A percentile compares a stretch with the other conserved stretches of the same genome.
Evolutionary conservation across 345 rosid genomes (phyloP).

Genomic region (Iberis pinnata): DNA sequence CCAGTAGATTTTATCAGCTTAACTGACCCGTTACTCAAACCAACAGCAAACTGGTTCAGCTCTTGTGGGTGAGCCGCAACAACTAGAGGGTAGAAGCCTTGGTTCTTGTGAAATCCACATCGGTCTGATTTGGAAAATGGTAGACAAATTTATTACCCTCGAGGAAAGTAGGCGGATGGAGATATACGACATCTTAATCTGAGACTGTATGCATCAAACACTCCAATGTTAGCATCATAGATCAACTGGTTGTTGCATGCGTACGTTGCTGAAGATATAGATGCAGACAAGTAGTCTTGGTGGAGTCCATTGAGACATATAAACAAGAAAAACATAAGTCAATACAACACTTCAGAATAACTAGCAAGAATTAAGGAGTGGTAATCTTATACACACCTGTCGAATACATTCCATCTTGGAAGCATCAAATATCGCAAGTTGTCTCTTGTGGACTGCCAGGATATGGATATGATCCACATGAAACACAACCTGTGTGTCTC

Average conservation of each 20-base stretch:
- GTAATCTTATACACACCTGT: conserved; percentile 40
- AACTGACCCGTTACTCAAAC: conserved; percentile 16
- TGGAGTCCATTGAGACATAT: conserved; percentile 61
- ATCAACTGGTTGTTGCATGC: conserved; percentile 77
- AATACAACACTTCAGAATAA: not conserved
- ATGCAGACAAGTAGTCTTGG: conserved; percentile 63
- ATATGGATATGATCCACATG: conserved; percentile 66
- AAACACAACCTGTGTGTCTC: conserved; percentile 75
- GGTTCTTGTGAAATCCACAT: conserved; percentile 42
- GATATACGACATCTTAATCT: conserved; percentile 66
- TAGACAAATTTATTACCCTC: not conserved
- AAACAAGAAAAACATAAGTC: conserved; percentile 11
- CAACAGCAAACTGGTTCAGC: conserved; percentile 66
- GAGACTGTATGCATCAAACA: conserved; percentile 66
- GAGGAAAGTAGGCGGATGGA: conserved; percentile 55
- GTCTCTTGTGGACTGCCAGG: conserved; percentile 78
- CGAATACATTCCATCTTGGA: conserved; percentile 70
- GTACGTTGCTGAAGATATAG: conserved; percentile 64
- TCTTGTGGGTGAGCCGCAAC: conserved; percentile 75
- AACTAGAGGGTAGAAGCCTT: conserved; percentile 53
- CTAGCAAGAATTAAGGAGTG: conserved; percentile 22
- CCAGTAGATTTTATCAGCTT: conserved; percentile 70
- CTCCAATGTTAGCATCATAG: conserved; percentile 68
- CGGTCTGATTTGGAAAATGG: not conserved
- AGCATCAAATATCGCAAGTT: conserved; percentile 69